Conservation (phyloP, 2,329 filamentous ascomycete species). For the Monilinia polystroma region DNA sequence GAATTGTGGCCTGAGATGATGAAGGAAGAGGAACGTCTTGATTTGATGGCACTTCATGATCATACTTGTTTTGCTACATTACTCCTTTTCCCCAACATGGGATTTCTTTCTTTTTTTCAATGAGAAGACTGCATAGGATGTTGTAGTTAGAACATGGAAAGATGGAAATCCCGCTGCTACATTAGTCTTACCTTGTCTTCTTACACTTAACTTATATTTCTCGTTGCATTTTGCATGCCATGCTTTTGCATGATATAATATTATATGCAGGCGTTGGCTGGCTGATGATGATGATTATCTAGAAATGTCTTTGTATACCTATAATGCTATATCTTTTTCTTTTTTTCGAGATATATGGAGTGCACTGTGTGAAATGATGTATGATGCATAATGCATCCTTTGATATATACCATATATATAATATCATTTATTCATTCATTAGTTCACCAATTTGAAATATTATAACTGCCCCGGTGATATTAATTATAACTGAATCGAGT, state of each 20-base stretch:
- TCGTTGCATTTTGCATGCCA: slow-evolving; percentile 3
- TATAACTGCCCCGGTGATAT: too few relatives aligned
- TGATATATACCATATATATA: too few relatives aligned
- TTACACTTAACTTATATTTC: neutral
- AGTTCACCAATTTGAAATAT: too few relatives aligned
- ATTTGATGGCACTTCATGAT: slow-evolving; percentile 38
- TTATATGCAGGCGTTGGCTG: too few relatives aligned
- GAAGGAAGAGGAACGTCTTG: slow-evolving; percentile 12
- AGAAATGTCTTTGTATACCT: too few relatives aligned
- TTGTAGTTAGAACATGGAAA: neutral
- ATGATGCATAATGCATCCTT: too few relatives aligned
- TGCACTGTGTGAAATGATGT: too few relatives aligned
- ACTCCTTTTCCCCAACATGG: slow-evolving; percentile 7
- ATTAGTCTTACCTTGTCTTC: slow-evolving; percentile 6
- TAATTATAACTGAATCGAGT: too few relatives aligned
- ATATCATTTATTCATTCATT: too few relatives aligned
- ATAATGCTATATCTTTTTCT: too few relatives aligned
- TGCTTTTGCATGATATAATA: neutral
- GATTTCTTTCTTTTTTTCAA: neutral
- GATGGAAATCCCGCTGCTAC: slow-evolving; percentile 10
- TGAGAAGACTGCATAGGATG: neutral
- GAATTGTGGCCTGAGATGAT: slow-evolving; percentile 7
- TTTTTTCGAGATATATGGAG: too few relatives aligned
- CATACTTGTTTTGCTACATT: slow-evolving; percentile 36
- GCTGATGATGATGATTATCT: too few relatives aligned